phyloP scores from a whole-genome alignment of 768 basidiomycete genomes.

The Tricholoma sp. region DNA sequence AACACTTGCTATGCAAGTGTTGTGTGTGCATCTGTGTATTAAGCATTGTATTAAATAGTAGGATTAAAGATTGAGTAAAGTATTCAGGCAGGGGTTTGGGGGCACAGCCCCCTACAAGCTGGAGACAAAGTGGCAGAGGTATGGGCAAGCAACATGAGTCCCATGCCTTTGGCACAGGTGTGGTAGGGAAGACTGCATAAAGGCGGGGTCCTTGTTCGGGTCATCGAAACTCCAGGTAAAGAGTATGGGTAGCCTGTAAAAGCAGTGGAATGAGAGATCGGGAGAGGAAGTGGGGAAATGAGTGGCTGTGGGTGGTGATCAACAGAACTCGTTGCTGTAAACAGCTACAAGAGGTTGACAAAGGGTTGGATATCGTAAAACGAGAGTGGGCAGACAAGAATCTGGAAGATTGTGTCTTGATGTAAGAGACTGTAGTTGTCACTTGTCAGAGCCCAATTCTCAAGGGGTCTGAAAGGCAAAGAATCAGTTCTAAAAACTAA shows the following conservation, averaged over 20 bases:
- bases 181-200: too few species aligned
- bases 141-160: too few species aligned
- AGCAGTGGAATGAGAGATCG: neutral
- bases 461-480: too few species aligned
- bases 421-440: neutral
- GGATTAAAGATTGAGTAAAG: too few species aligned
- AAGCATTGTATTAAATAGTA: too few species aligned
- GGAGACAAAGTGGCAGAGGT: too few species aligned
- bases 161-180: too few species aligned
- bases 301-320: neutral
- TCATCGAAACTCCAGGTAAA: neutral
- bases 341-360: neutral
- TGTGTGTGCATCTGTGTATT: too few species aligned
- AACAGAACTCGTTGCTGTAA: neutral
- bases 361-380: neutral
- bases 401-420: neutral
- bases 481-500: neutral
- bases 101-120: too few species aligned
- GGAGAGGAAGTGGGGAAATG: neutral
- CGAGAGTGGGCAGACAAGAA: neutral
- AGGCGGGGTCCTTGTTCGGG: too few species aligned
- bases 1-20: too few species aligned
- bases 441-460: neutral
- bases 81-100: too few species aligned
- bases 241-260: neutral